These are phyloP conservation scores for Amorphotheca resinae DNA, from an alignment of 495 filamentous ascomycete genomes.

Conservation along the genomic window DNA sequence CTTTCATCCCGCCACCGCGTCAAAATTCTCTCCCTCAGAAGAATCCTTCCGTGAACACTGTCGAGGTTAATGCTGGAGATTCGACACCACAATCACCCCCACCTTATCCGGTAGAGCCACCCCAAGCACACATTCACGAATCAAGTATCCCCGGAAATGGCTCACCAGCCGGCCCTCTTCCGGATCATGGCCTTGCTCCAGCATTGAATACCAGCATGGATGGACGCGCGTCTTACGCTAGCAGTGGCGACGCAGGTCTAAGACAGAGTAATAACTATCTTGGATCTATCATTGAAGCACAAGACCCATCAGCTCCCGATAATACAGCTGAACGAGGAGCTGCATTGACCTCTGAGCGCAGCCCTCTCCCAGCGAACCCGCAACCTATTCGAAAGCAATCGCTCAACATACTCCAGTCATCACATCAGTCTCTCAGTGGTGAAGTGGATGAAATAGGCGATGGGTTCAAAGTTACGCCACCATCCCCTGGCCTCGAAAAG, in stretches of 20 bases:
- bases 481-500: slow-evolving; percentile 25
- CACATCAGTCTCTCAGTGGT: slow-evolving; percentile 1
- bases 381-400: slow-evolving; percentile 31
- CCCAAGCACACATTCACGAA: slow-evolving; percentile 11
- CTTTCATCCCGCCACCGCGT: slow-evolving; percentile 17
- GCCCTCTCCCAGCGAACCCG: slow-evolving; percentile 12
- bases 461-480: slow-evolving; percentile 38
- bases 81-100: not conserved
- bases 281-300: slow-evolving; percentile 25
- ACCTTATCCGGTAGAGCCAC: slow-evolving; percentile 17
- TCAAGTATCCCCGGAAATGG: slow-evolving; percentile 9
- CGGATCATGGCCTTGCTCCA: slow-evolving; percentile 18
- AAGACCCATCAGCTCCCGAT: not conserved
- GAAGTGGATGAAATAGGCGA: slow-evolving; percentile 50
- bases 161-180: slow-evolving; percentile 10
- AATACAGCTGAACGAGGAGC: slow-evolving; percentile 2
- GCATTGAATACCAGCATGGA: slow-evolving; percentile 13
- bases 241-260: slow-evolving; percentile 23
- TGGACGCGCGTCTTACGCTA: slow-evolving; percentile 24
- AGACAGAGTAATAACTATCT: slow-evolving; percentile 34
- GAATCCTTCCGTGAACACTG: slow-evolving; percentile 12
- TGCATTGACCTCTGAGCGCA: slow-evolving; percentile 2
- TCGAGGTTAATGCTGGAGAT: slow-evolving; percentile 6
- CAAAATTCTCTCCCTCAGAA: slow-evolving; percentile 16
- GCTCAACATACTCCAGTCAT: not conserved